These are phyloP conservation scores for Boletus mariae DNA, from an alignment of 1,284 basidiomycete species.

Conservation along the genomic window DNA sequence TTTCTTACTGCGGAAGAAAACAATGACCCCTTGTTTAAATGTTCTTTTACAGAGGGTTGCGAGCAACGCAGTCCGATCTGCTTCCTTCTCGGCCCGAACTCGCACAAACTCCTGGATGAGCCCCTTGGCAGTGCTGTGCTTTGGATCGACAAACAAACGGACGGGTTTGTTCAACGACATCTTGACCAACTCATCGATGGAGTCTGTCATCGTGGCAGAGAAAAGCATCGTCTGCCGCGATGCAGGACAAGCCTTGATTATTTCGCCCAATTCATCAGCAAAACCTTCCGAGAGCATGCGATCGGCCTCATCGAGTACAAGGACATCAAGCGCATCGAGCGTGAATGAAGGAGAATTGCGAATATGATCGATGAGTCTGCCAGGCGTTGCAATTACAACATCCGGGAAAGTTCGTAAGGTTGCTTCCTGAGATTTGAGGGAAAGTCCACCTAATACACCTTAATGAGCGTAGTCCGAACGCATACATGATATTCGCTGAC, in stretches of 20 bases:
- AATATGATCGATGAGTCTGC: slow-evolving; percentile 94
- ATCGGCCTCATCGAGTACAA: slow-evolving; percentile 97
- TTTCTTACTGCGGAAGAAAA: slow-evolving; percentile 96
- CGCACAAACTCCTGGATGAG: slow-evolving; percentile 95
- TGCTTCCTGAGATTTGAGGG: slow-evolving; percentile 86
- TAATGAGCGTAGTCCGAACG: slow-evolving; percentile 13
- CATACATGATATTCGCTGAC: slow-evolving; percentile 36
- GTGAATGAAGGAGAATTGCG: slow-evolving; percentile 94
- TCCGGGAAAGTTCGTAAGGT: slow-evolving; percentile 85
- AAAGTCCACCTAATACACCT: slow-evolving; percentile 70
- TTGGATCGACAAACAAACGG: slow-evolving; percentile 93
- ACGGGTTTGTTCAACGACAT: slow-evolving; percentile 92
- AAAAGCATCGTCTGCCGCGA: slow-evolving; percentile 98
- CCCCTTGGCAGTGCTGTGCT: slow-evolving; percentile 83
- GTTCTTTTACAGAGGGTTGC: slow-evolving; percentile 84
- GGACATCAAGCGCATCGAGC: slow-evolving; percentile 88
- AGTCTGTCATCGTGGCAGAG: slow-evolving; percentile 97
- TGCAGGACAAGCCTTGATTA: slow-evolving; percentile 84
- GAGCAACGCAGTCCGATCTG: slow-evolving; percentile 81
- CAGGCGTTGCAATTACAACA: slow-evolving; percentile 92
- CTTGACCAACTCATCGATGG: slow-evolving; percentile 88
- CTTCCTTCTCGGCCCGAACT: slow-evolving; percentile 74
- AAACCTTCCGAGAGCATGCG: slow-evolving; percentile 98
- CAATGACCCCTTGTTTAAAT: slow-evolving; percentile 81
- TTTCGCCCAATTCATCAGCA: slow-evolving; percentile 92